These are phyloP conservation scores for Peniophora sp. DNA, from an alignment of 1,284 basidiomycete species.

Conservation along the genomic window DNA sequence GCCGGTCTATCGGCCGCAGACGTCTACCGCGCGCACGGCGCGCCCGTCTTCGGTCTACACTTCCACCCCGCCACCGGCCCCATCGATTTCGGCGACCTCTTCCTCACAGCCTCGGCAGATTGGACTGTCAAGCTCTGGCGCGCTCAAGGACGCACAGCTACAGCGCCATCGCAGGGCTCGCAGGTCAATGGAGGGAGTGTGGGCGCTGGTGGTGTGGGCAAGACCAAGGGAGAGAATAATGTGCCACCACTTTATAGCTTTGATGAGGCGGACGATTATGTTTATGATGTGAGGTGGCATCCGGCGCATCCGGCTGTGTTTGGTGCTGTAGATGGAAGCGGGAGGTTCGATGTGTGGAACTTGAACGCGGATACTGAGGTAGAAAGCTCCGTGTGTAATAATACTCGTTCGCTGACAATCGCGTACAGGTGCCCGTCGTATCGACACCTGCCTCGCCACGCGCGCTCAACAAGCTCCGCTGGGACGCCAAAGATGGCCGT, in stretches of 20 bases:
- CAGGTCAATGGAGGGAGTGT: too few relatives aligned
- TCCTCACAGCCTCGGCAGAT: conserved; percentile 86
- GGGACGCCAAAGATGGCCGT: conserved; percentile 84
- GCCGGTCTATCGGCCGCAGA: conserved; percentile 90
- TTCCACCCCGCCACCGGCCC: conserved; percentile 90
- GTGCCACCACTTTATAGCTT: conserved; percentile 82
- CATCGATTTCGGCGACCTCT: conserved; percentile 93
- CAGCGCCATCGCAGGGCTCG: conserved; percentile 31
- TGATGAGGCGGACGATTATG: conserved; percentile 95
- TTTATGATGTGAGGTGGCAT: conserved; percentile 99
- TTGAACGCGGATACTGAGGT: conserved; percentile 93
- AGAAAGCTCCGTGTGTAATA: conserved; percentile 3
- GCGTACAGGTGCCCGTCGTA: conserved; percentile 70
- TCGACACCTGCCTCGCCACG: conserved; percentile 67
- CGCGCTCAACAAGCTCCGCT: conserved; percentile 92
- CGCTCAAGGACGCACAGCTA: conserved; percentile 60
- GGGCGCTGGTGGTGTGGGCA: conserved; percentile 17
- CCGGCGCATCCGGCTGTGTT: conserved; percentile 92
- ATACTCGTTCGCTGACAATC: conserved; percentile 1
- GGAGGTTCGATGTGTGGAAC: conserved; percentile 96
- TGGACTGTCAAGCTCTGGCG: conserved; percentile 97
- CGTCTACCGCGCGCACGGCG: conserved; percentile 87
- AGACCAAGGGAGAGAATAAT: conserved; percentile 18
- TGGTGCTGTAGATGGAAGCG: conserved; percentile 89
- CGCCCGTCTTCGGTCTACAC: conserved; percentile 88